Conservation (phyloP, 1,139 yeast genomes). For the Nakaseomyces uthaithaninus region DNA sequence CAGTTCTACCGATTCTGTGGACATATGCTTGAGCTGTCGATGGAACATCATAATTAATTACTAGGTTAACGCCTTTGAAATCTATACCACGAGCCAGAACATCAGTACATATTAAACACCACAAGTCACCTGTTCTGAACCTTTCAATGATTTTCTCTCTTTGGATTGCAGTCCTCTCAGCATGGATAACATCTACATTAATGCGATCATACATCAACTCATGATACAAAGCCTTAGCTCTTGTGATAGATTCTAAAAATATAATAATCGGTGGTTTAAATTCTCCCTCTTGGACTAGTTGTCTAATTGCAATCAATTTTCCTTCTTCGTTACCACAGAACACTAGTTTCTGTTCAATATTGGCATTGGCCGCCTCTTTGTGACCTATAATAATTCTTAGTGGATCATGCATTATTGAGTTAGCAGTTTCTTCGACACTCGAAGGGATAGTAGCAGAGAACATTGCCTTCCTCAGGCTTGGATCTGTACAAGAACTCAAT, state of each 20-base stretch:
- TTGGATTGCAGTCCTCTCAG: conserved; percentile 86
- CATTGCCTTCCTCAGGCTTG: conserved; percentile 56
- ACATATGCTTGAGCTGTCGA: conserved; percentile 90
- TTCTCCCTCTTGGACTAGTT: conserved; percentile 75
- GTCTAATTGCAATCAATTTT: conserved; percentile 82
- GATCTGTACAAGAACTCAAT: conserved; percentile 49
- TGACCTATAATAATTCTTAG: conserved; percentile 84
- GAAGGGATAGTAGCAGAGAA: conserved; percentile 96
- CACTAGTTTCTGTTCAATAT: conserved; percentile 74
- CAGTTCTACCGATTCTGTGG: conserved; percentile 97
- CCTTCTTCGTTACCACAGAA: conserved; percentile 95
- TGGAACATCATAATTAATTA: conserved; percentile 95
- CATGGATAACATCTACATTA: conserved; percentile 92
- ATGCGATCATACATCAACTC: conserved; percentile 84
- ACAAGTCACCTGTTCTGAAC: conserved; percentile 80
- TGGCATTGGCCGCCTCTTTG: conserved; percentile 83
- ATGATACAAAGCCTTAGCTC: conserved; percentile 93
- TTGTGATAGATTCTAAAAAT: conserved; percentile 80
- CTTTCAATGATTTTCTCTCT: conserved; percentile 78
- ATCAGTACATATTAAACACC: conserved; percentile 96
- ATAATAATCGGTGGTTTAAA: conserved; percentile 89
- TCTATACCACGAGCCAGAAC: conserved; percentile 95
- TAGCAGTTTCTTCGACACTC: conserved; percentile 82
- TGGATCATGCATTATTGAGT: conserved; percentile 70
- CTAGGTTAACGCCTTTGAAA: conserved; percentile 89